These are phyloP conservation scores for Coniferiporia sulphurascens DNA, from an alignment of 1,284 basidiomycete genomes.

Conservation along the genomic window DNA sequence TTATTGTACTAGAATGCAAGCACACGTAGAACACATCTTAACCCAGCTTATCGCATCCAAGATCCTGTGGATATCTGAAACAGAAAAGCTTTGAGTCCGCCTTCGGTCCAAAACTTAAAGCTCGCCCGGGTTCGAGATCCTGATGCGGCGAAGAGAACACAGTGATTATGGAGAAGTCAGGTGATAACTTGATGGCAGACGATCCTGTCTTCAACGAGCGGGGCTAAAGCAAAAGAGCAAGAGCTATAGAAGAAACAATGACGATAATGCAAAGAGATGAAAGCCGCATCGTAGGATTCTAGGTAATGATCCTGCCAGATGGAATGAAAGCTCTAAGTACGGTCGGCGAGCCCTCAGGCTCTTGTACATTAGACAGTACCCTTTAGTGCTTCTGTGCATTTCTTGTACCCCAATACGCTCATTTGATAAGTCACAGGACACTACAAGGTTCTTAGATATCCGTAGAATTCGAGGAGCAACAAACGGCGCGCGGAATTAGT, in stretches of 20 bases:
- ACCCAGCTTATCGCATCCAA: constrained; percentile 84
- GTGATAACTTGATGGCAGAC: background rate
- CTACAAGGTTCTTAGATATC: background rate
- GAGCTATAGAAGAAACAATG: background rate
- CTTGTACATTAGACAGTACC: no score
- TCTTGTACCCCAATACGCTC: background rate
- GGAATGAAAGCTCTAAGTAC: no score
- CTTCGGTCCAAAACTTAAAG: background rate
- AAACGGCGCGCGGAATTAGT: no score
- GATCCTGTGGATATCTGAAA: constrained; percentile 63
- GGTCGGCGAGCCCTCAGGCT: no score
- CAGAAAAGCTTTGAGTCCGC: constrained; percentile 49
- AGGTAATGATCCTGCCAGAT: no score
- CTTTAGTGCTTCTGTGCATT: background rate
- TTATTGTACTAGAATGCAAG: constrained; percentile 7
- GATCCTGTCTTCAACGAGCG: background rate
- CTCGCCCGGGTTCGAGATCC: constrained; percentile 34
- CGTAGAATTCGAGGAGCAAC: background rate
- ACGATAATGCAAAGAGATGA: background rate
- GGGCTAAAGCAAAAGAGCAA: background rate
- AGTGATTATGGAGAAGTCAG: constrained; percentile 42
- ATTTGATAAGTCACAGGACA: background rate
- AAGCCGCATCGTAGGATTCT: background rate
- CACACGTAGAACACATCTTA: constrained; percentile 50
- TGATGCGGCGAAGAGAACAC: constrained; percentile 34